A percentile compares a stretch with the other conserved stretches of the same genome.
These are phyloP conservation scores for Abortiporus biennis DNA, from an alignment of 1,284 basidiomycete species.

Conservation along the genomic window DNA sequence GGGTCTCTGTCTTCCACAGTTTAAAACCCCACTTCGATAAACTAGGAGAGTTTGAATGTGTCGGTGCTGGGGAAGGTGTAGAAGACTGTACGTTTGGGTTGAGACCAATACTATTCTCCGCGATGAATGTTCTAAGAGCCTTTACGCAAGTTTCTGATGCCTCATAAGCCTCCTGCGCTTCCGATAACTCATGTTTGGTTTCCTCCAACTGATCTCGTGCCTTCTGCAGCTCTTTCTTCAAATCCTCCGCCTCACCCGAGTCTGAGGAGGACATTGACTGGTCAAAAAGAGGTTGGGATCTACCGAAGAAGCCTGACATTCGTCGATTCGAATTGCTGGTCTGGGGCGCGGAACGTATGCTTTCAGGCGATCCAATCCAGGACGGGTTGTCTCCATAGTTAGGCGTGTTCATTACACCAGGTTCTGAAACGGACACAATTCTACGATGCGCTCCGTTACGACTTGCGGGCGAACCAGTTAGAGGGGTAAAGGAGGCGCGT, in stretches of 20 bases:
- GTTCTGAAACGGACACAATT: constrained; percentile 62
- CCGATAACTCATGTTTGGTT: constrained; percentile 60
- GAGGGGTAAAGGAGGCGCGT: constrained; percentile 65
- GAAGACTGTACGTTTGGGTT: constrained; percentile 10
- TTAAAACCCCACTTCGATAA: constrained; percentile 39
- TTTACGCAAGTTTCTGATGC: constrained; percentile 84
- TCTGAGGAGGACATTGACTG: constrained; percentile 22
- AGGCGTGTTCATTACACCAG: constrained; percentile 23
- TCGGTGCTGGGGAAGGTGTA: constrained; percentile 6
- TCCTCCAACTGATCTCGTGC: constrained; percentile 58
- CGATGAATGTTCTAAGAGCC: constrained; percentile 81
- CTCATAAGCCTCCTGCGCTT: constrained; percentile 77
- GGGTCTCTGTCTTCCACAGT: constrained; percentile 48
- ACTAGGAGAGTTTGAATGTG: constrained; percentile 1
- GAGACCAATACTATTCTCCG: constrained; percentile 58
- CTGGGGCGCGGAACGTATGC: background rate
- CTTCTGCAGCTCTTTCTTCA: constrained; percentile 57
- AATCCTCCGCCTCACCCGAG: constrained; percentile 35
- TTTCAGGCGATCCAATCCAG: constrained; percentile 17
- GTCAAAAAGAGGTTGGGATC: constrained; percentile 33
- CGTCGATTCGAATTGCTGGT: constrained; percentile 27
- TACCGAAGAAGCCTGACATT: constrained; percentile 48
- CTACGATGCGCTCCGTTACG: constrained; percentile 54
- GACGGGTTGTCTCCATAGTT: background rate
- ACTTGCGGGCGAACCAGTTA: constrained; percentile 45